Conservation (phyloP, 2,329 filamentous ascomycete genomes). For the Fusarium sp. region DNA sequence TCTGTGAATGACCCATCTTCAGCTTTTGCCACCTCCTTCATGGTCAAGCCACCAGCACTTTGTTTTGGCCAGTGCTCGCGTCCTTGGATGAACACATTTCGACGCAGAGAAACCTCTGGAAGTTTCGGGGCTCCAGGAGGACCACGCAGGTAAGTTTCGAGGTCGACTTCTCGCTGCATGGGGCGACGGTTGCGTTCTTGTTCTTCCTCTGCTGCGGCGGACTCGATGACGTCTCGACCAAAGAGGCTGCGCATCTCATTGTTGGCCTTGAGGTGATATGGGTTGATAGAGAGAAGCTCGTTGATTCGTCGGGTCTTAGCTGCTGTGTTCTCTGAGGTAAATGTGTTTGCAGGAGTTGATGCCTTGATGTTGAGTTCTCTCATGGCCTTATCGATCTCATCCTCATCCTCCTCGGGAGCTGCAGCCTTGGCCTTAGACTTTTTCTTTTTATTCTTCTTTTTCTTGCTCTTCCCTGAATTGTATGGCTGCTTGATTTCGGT, state of each 20-base stretch:
- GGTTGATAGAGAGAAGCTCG: constrained; percentile 60
- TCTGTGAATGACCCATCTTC: constrained; percentile 65
- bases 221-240: constrained; percentile 65
- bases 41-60: constrained; percentile 81
- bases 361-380: constrained; percentile 55
- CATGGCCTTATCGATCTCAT: constrained; percentile 66
- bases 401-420: constrained; percentile 47
- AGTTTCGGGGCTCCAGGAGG: constrained; percentile 67
- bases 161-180: constrained; percentile 61
- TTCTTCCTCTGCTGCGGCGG: constrained; percentile 59
- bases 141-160: constrained; percentile 62
- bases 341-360: background rate
- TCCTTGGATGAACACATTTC: constrained; percentile 85
- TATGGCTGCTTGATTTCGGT: constrained; percentile 22
- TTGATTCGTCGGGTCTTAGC: constrained; percentile 43
- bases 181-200: constrained; percentile 50
- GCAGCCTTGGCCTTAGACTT: constrained; percentile 40
- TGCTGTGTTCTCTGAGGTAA: background rate
- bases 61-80: constrained; percentile 87
- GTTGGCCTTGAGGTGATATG: constrained; percentile 79
- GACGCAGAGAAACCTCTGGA: constrained; percentile 73
- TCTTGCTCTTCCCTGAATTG: constrained; percentile 47
- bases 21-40: constrained; percentile 66
- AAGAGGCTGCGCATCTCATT: constrained; percentile 85
- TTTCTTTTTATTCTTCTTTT: constrained; percentile 52